Conservation (phyloP, 2,329 filamentous ascomycete species). For the Trichoderma polysporum region DNA sequence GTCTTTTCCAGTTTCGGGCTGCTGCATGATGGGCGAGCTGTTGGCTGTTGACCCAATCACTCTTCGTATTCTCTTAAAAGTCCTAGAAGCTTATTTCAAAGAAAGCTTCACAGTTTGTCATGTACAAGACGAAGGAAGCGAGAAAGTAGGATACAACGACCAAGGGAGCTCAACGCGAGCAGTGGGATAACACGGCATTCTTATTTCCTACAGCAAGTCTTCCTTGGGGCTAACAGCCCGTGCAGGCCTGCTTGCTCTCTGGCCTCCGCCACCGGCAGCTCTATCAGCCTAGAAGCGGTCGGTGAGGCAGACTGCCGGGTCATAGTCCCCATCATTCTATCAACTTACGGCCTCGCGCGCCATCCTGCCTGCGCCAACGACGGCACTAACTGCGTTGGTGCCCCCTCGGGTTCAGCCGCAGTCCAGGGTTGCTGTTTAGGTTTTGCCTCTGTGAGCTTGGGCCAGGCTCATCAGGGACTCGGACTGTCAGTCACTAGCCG, state of each 20-base stretch:
- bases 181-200: constrained; percentile 10
- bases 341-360: neutral
- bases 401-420: constrained; percentile 22
- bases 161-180: neutral
- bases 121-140: neutral
- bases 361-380: neutral
- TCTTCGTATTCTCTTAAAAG: neutral
- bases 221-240: neutral
- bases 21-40: constrained; percentile 23
- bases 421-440: constrained; percentile 14
- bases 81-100: neutral
- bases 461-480: constrained; percentile 17
- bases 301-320: constrained; percentile 22
- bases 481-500: constrained; percentile 10
- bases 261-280: constrained; percentile 15
- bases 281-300: constrained; percentile 15
- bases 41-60: neutral
- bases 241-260: neutral
- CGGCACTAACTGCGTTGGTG: constrained; percentile 3
- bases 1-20: constrained; percentile 18
- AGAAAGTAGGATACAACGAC: neutral
- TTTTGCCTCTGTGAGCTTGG: neutral
- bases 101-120: neutral
- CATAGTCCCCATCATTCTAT: neutral
- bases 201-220: constrained; percentile 5